Conservation (phyloP, 495 filamentous ascomycete species). For the Penicillium maclennaniae region DNA sequence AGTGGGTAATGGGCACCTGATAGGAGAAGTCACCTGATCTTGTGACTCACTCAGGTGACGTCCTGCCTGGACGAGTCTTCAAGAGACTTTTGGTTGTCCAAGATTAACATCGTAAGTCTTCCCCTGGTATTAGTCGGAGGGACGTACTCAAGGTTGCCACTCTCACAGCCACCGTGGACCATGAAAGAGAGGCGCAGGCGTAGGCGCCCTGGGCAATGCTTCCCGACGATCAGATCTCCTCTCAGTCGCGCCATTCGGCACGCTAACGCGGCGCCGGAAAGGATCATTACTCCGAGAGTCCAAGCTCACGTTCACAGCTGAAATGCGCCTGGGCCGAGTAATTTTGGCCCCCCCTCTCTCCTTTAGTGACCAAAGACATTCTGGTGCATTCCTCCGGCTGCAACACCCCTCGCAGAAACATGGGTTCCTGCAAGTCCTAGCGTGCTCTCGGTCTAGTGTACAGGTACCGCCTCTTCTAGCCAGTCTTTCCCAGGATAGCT, state of each 20-base stretch:
- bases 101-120: too few species aligned
- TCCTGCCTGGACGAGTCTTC: too few species aligned
- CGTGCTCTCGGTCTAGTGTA: background rate
- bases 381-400: slow-evolving; percentile 19
- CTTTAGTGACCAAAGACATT: slow-evolving; percentile 8
- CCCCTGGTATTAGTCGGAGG: too few species aligned
- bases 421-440: slow-evolving; percentile 8
- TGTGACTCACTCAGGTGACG: background rate
- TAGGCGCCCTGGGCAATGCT: background rate
- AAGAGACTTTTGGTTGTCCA: too few species aligned
- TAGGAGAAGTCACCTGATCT: slow-evolving; percentile 19
- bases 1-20: slow-evolving; percentile 6
- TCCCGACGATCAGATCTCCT: slow-evolving; percentile 23
- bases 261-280: slow-evolving; percentile 17
- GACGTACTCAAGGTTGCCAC: background rate
- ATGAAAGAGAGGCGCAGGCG: background rate
- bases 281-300: slow-evolving; percentile 25
- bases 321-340: background rate
- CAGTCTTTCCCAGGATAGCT: background rate
- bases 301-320: background rate
- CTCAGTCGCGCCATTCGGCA: slow-evolving; percentile 17
- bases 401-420: slow-evolving; percentile 15
- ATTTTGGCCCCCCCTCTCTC: background rate
- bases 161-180: background rate
- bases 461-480: background rate